A percentile compares a stretch with the other conserved stretches of the same genome.
Evolutionary conservation across 148 eudicot species (phyloP).

Genomic region (Vaccinium macrocarpon): DNA sequence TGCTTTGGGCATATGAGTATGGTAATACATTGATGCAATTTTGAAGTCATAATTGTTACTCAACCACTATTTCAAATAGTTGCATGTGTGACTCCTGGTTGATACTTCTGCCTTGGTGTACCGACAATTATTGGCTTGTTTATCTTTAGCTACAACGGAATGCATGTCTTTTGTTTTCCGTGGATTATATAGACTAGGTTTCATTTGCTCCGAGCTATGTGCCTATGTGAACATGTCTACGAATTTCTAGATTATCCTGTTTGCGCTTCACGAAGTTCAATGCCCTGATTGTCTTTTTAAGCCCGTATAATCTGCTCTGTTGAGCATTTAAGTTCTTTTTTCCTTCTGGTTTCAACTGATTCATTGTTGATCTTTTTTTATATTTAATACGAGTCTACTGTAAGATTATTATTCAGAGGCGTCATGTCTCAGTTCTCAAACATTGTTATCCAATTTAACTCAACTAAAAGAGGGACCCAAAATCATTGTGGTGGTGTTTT

Average conservation of each 20-base stretch:
- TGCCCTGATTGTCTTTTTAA: slow-evolving; percentile 1
- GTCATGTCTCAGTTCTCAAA: not conserved
- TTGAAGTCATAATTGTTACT: not conserved
- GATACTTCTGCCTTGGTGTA: not conserved
- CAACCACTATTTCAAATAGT: not conserved
- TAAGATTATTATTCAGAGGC: not conserved
- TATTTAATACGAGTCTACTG: not conserved
- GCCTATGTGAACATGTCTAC: not conserved
- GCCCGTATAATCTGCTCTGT: not conserved
- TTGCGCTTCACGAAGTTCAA: not conserved
- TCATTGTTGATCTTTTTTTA: not conserved
- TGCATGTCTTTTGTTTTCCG: not conserved
- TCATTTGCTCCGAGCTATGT: not conserved
- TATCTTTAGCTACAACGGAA: not conserved
- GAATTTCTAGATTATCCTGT: not conserved
- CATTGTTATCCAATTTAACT: not conserved
- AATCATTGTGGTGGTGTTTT: not conserved
- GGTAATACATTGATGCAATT: not conserved
- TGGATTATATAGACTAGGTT: not conserved
- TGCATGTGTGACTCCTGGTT: not conserved
- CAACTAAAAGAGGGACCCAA: not conserved
- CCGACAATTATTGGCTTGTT: not conserved
- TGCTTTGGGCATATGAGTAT: not conserved
- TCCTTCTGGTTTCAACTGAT: not conserved
- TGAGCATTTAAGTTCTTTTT: not conserved